Evolutionary conservation across 768 basidiomycete species (phyloP).

Genomic region (Leccinum longicurvipes): DNA sequence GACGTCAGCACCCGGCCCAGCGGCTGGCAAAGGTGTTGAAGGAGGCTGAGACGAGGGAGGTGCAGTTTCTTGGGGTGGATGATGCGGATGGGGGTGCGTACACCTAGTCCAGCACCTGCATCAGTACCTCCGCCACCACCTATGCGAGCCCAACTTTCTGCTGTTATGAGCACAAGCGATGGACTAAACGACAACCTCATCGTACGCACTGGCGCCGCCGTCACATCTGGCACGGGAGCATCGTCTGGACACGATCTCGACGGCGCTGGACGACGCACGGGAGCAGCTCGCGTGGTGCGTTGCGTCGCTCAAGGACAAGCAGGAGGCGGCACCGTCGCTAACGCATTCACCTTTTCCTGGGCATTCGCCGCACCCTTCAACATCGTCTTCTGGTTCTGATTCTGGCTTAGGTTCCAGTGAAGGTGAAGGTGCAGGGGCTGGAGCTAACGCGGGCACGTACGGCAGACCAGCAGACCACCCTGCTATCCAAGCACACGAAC

Average conservation of each 20-base stretch:
- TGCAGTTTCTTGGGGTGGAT: too few relatives aligned
- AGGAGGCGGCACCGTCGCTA: too few relatives aligned
- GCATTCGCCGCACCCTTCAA: conserved; percentile 20
- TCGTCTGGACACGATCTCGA: conserved; percentile 70
- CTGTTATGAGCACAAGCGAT: conserved; percentile 16
- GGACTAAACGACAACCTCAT: conserved; percentile 26
- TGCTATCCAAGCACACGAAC: conserved; percentile 75
- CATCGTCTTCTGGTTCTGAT: too few relatives aligned
- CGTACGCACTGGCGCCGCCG: conserved; percentile 77
- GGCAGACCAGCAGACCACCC: conserved; percentile 17
- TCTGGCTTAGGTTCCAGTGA: too few relatives aligned
- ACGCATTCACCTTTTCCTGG: conserved; percentile 3
- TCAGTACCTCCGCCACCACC: conserved; percentile 13
- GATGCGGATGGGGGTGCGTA: conserved; percentile 31
- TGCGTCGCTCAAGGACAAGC: conserved; percentile 45
- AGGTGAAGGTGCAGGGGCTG: too few relatives aligned
- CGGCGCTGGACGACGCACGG: conserved; percentile 68
- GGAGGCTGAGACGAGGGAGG: conserved; percentile 55
- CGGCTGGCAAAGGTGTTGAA: conserved; percentile 63
- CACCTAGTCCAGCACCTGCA: conserved; percentile 1
- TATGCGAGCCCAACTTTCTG: conserved; percentile 8
- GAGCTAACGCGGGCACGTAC: too few relatives aligned
- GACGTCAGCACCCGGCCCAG: conserved; percentile 59
- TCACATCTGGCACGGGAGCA: conserved; percentile 60
- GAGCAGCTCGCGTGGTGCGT: conserved; percentile 66